Conservation (phyloP, 495 filamentous ascomycete species). For the Jackrogersella minutella region DNA sequence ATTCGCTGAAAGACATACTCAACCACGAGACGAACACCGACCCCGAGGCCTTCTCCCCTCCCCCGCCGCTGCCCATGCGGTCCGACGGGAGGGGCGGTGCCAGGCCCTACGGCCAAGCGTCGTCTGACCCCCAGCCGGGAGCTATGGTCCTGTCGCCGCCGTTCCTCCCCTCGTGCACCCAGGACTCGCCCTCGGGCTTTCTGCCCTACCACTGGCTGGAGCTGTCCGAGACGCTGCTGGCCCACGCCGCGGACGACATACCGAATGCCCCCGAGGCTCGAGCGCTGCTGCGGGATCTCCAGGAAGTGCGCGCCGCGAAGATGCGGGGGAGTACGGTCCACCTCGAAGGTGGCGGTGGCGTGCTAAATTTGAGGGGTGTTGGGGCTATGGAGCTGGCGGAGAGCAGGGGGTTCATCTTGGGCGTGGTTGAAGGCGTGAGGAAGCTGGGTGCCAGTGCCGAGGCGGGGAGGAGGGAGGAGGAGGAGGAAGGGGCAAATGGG, state of each 20-base stretch:
- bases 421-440: conserved; percentile 88
- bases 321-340: conserved; percentile 76
- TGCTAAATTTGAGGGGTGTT: conserved; percentile 80
- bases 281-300: conserved; percentile 77
- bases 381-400: conserved; percentile 92
- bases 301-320: conserved; percentile 90
- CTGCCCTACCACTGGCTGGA: conserved; percentile 96
- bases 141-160: conserved; percentile 58
- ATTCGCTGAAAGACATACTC: conserved; percentile 76
- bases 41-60: conserved; percentile 74
- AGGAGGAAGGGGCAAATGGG: conserved; percentile 54
- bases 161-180: conserved; percentile 68
- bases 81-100: conserved; percentile 52
- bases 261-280: conserved; percentile 76
- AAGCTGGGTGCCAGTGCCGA: conserved; percentile 67
- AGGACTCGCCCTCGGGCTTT: conserved; percentile 65
- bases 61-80: conserved; percentile 67
- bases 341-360: conserved; percentile 74
- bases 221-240: conserved; percentile 82
- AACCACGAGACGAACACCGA: conserved; percentile 75
- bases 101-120: conserved; percentile 32
- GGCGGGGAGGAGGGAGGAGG: conserved; percentile 62
- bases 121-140: conserved; percentile 40
- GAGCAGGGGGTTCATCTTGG: conserved; percentile 80
- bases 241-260: conserved; percentile 85